phyloP scores from a whole-genome alignment of 2,329 filamentous ascomycete genomes.

The Aspergillus brasiliensis region DNA sequence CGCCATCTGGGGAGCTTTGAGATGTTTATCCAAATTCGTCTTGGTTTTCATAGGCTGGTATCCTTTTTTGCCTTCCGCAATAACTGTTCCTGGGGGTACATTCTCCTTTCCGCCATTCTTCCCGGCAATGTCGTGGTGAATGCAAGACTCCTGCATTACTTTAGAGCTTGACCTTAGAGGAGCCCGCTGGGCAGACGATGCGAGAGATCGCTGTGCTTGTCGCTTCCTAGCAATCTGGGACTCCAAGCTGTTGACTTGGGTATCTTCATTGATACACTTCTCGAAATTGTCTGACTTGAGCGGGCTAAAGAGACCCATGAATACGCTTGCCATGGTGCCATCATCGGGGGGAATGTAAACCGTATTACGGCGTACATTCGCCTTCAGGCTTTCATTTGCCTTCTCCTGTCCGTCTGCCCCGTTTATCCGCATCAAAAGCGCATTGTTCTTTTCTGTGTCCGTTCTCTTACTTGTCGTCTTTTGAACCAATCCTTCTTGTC shows the following conservation, averaged over 20 bases:
- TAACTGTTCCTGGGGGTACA: slow-evolving; percentile 52
- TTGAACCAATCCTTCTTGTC: slow-evolving; percentile 10
- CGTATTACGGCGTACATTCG: slow-evolving; percentile 38
- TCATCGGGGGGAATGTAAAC: slow-evolving; percentile 48
- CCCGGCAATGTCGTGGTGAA: slow-evolving; percentile 52
- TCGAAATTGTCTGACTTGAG: slow-evolving; percentile 30
- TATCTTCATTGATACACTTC: slow-evolving; percentile 16
- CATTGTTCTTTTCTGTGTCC: slow-evolving; percentile 18
- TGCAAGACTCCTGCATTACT: slow-evolving; percentile 44
- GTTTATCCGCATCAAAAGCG: slow-evolving; percentile 19
- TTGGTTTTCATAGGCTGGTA: slow-evolving; percentile 19
- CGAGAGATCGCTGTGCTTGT: slow-evolving; percentile 27
- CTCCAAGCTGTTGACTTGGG: slow-evolving; percentile 36
- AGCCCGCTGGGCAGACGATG: slow-evolving; percentile 35
- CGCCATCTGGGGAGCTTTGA: slow-evolving; percentile 25
- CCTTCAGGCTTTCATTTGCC: slow-evolving; percentile 29
- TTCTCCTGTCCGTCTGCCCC: slow-evolving; percentile 2
- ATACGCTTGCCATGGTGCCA: slow-evolving; percentile 44
- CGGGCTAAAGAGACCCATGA: slow-evolving; percentile 48
- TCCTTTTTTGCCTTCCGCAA: slow-evolving; percentile 22
- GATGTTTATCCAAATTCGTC: slow-evolving; percentile 23
- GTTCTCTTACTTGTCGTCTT: slow-evolving; percentile 12
- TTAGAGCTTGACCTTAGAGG: slow-evolving; percentile 51
- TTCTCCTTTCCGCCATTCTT: slow-evolving; percentile 65
- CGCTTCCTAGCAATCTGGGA: slow-evolving; percentile 37